Conservation (phyloP, 306 rosid genomes). For the Purshia tridentata region DNA sequence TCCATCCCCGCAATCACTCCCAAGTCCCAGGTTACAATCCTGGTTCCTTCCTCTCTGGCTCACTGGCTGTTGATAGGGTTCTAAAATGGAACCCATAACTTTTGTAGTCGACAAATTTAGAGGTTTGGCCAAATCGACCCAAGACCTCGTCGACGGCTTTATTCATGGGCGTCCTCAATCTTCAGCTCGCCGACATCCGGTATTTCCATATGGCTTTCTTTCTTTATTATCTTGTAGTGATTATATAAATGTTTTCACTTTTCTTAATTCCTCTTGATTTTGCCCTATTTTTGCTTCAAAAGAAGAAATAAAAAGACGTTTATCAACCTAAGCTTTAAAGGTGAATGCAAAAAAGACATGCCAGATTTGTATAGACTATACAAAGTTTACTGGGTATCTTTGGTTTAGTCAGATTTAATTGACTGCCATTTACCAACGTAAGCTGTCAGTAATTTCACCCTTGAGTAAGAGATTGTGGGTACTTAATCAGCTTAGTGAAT, state of each 20-base stretch:
- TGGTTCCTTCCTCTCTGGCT: not conserved
- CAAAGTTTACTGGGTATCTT: not conserved
- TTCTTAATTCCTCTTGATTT: not conserved
- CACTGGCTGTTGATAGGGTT: not conserved
- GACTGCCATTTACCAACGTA: not conserved
- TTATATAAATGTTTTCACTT: not conserved
- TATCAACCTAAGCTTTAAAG: too few relatives aligned
- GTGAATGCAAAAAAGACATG: not conserved
- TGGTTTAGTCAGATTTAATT: not conserved
- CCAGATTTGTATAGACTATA: not conserved
- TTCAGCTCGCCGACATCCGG: conserved; percentile 61
- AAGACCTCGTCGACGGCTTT: conserved; percentile 43
- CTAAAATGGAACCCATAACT: conserved; percentile 56
- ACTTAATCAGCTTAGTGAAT: not conserved
- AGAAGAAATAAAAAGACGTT: too few relatives aligned
- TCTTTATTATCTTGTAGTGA: not conserved
- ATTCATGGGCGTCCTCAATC: conserved; percentile 34
- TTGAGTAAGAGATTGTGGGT: not conserved
- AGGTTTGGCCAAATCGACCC: conserved; percentile 53
- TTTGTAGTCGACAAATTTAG: conserved; percentile 41
- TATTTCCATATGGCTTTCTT: conserved; percentile 19
- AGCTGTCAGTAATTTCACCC: not conserved
- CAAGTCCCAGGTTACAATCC: not conserved
- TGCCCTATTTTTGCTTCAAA: not conserved
- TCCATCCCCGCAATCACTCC: not conserved